Conservation (phyloP, 1,139 yeast species). For the Magnusiomyces tetraspermus region DNA sequence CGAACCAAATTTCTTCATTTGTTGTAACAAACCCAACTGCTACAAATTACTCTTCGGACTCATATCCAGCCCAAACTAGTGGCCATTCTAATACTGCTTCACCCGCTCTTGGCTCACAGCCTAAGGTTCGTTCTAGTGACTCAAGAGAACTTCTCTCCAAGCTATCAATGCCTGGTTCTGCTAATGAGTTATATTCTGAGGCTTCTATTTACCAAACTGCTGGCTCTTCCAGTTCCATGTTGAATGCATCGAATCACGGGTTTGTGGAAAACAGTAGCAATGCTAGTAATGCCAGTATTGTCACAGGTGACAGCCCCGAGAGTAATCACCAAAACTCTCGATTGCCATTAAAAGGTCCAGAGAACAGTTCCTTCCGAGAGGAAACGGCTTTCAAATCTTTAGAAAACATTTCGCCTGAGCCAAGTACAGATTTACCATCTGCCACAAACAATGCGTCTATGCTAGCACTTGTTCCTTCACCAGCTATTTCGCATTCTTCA, state of each 20-base stretch:
- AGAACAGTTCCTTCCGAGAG: not conserved
- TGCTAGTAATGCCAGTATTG: not conserved
- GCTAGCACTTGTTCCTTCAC: not conserved
- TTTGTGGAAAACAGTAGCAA: not conserved
- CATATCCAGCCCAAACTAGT: no score
- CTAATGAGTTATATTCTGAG: not conserved
- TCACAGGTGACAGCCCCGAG: not conserved
- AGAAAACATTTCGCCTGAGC: not conserved
- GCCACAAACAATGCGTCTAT: not conserved
- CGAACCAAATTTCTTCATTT: no score
- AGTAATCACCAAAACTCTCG: not conserved
- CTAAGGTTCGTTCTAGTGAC: no score
- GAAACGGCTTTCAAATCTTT: no score
- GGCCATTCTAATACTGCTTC: no score
- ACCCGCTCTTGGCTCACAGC: no score
- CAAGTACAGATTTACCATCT: not conserved
- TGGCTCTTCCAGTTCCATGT: not conserved
- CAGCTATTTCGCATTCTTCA: not conserved
- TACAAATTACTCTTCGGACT: no score
- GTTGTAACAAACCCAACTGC: no score
- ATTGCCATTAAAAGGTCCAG: not conserved
- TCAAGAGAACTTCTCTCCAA: no score
- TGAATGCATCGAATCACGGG: not conserved
- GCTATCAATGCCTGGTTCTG: no score
- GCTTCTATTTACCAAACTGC: not conserved